These are phyloP conservation scores for Geoglossum glabrum DNA, from an alignment of 495 filamentous ascomycete genomes.

Conservation along the genomic window DNA sequence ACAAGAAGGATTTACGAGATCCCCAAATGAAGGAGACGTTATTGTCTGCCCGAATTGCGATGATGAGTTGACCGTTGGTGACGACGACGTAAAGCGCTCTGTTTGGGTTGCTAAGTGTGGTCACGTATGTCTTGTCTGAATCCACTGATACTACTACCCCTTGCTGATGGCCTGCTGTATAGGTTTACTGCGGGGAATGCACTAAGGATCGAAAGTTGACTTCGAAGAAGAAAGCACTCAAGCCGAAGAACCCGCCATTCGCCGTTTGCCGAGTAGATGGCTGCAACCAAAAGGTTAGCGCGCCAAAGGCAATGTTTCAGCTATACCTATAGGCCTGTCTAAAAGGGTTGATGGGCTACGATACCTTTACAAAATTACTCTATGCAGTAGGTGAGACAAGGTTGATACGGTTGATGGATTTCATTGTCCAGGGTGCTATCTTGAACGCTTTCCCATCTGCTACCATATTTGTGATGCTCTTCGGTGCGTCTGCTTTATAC, in stretches of 20 bases:
- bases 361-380: not conserved
- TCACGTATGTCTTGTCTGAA: conserved; percentile 35
- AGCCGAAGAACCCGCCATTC: conserved; percentile 6
- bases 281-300: conserved; percentile 1
- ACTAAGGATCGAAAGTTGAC: conserved; percentile 24
- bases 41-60: conserved; percentile 55
- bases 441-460: not conserved
- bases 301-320: conserved; percentile 1
- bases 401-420: not conserved
- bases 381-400: not conserved
- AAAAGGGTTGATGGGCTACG: not conserved
- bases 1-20: conserved; percentile 43
- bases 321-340: conserved; percentile 1
- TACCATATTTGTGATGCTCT: not conserved
- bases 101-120: conserved; percentile 60
- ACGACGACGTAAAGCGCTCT: conserved; percentile 37
- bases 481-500: not conserved
- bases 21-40: conserved; percentile 36
- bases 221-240: not conserved
- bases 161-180: not conserved
- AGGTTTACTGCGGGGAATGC: conserved; percentile 60
- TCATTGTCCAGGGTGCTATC: not conserved
- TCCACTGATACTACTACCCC: not conserved
- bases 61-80: conserved; percentile 40
- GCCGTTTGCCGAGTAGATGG: conserved; percentile 3